These are phyloP conservation scores for Sindora glabra DNA, from an alignment of 306 rosid genomes.

Conservation along the genomic window DNA sequence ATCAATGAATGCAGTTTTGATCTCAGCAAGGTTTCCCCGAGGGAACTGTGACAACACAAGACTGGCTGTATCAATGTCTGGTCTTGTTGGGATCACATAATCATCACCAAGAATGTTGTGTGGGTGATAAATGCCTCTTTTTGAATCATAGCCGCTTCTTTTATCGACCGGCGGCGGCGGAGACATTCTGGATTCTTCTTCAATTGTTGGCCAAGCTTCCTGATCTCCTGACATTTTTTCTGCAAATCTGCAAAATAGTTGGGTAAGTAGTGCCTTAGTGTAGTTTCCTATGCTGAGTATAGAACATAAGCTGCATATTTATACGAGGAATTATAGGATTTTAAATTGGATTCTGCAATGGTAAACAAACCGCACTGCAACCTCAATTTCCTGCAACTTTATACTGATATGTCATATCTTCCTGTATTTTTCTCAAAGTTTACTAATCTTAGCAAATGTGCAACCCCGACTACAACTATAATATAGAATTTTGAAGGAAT, in stretches of 20 bases:
- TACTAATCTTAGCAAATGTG: too few species aligned
- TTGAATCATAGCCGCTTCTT: constrained; percentile 43
- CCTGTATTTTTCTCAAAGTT: too few species aligned
- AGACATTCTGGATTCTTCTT: constrained; percentile 13
- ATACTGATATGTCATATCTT: too few species aligned
- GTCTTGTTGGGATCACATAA: constrained; percentile 38
- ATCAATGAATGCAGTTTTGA: constrained; percentile 59
- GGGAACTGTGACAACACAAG: constrained; percentile 75
- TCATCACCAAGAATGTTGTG: constrained; percentile 20
- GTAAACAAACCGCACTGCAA: too few species aligned
- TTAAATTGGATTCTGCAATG: too few species aligned
- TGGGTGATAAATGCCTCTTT: constrained; percentile 57
- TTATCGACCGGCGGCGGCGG: neutral
- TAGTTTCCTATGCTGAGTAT: neutral
- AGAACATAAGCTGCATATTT: neutral
- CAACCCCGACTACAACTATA: too few species aligned
- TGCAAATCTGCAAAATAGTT: neutral
- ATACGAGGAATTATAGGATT: too few species aligned
- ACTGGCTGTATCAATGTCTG: constrained; percentile 44
- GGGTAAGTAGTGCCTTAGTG: neutral
- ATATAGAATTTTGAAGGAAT: too few species aligned
- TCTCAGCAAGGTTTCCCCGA: constrained; percentile 32
- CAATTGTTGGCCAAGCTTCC: constrained; percentile 25
- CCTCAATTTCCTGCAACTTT: too few species aligned
- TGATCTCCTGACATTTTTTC: constrained; percentile 42